These are phyloP conservation scores for Claviceps sp. DNA, from an alignment of 2,329 filamentous ascomycete species.

Conservation along the genomic window DNA sequence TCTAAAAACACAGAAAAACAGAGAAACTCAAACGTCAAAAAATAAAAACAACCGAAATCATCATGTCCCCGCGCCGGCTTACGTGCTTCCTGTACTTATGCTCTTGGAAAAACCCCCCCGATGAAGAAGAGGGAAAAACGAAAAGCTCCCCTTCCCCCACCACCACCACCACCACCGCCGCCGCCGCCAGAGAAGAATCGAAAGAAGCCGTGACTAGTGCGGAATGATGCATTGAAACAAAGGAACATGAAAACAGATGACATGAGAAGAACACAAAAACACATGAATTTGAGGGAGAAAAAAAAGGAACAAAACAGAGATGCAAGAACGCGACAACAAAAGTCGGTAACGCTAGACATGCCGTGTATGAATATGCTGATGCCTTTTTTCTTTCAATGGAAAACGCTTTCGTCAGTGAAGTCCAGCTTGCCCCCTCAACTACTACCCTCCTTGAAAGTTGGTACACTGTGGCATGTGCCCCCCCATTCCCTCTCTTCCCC, in stretches of 20 bases:
- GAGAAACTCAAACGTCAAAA: background rate
- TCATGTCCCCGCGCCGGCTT: background rate
- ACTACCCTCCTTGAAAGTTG: no score
- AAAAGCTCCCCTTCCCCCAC: background rate
- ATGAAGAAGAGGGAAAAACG: background rate
- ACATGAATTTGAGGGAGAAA: no score
- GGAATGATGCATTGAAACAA: background rate
- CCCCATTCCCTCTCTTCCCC: no score
- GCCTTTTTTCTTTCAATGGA: background rate
- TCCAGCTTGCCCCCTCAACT: background rate
- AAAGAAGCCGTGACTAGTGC: background rate
- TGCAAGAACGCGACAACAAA: no score
- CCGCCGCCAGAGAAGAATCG: background rate
- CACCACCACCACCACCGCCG: no score
- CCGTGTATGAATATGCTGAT: constrained; percentile 9
- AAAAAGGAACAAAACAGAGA: no score
- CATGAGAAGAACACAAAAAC: no score
- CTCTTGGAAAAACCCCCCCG: background rate
- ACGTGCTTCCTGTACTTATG: background rate
- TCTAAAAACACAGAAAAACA: no score
- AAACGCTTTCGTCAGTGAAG: no score
- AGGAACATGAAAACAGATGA: background rate
- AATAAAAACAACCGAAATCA: background rate
- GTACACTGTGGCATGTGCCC: no score
- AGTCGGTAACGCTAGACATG: constrained; percentile 9